Evolutionary conservation across 148 eudicot genomes (phyloP).

Genomic region (Simmondsia chinensis): DNA sequence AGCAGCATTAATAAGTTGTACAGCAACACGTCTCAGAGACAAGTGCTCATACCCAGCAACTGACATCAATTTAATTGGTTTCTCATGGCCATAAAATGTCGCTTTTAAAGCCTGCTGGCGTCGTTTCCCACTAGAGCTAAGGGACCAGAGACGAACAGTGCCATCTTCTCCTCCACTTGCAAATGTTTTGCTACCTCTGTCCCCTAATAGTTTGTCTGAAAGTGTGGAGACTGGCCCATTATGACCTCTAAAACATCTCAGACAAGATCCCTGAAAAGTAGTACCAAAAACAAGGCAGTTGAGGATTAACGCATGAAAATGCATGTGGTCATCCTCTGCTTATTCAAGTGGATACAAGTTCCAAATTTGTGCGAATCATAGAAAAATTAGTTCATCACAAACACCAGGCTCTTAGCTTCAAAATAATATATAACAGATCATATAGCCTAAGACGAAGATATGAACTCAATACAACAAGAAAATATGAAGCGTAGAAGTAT

Average conservation of each 20-base stretch:
- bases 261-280: conserved; percentile 50
- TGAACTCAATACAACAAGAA: no score
- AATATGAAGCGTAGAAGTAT: no score
- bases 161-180: conserved; percentile 87
- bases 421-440: no score
- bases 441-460: no score
- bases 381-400: no score
- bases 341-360: no score
- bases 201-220: conserved; percentile 61
- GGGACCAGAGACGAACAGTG: conserved; percentile 82
- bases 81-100: conserved; percentile 64
- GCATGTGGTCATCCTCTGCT: no score
- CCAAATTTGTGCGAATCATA: no score
- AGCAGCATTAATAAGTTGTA: no score
- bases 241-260: conserved; percentile 64
- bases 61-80: conserved; percentile 41
- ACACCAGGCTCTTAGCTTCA: no score
- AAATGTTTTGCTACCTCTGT: conserved; percentile 37
- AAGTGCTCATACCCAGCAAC: conserved; percentile 57
- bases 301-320: no score
- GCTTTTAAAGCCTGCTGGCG: conserved; percentile 60
- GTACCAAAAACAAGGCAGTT: no score
- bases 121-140: conserved; percentile 51
- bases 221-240: conserved; percentile 59
- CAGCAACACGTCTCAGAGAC: conserved; percentile 1